Evolutionary conservation across 768 basidiomycete genomes (phyloP), one percentile per base, ranked within the genome.

Genomic region (Xerocomellus chrysenteron): DNA sequence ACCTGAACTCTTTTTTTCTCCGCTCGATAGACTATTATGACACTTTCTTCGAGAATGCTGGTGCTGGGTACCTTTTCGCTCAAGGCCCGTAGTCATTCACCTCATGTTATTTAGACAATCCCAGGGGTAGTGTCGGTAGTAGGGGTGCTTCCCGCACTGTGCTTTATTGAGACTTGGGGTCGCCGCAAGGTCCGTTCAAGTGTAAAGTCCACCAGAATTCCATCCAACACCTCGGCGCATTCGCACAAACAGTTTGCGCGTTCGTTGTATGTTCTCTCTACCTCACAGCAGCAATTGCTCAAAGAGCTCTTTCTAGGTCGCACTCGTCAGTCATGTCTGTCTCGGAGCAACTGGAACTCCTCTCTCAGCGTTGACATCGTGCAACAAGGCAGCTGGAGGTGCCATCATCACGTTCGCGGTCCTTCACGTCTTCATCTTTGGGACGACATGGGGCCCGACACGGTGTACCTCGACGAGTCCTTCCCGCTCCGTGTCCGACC

Each of bases 401-500:
- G 78, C 80, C 0, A 74, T 90, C 36, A 88, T 92, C 58, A 80
- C 88, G 0, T 90, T 91, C 62, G 90, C 87, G 0, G 80, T 91
- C n/a, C 71, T 90, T 26, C 88, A 91, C 50, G 86, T 92, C 28
- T 82, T 85, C 62, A 79, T 81, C 11, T 91, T 81, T 69, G 82
- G 82, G 2, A 80, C 85, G 57, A 90, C 88, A 74, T 91, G 88
- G 88, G 5, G 26, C 26, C 26, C 26, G 88, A 85, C 82, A 35
- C 87, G 84, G 88, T 88, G 7, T 88, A 88, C 64, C 80, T 89
- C 33, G 87, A 87, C 50, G 88, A 91, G 75, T 86, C 83, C 19
- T 92, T 91, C 81, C 90, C 89, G 14, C 82, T 92, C 24, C 84
- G 88, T 46, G 86, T 92, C 44, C 81, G 89, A 54, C 81, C 90